Base-by-base conservation (phyloP, 1,284 basidiomycete genomes). In the Mrakiaceae sp. region DNA sequence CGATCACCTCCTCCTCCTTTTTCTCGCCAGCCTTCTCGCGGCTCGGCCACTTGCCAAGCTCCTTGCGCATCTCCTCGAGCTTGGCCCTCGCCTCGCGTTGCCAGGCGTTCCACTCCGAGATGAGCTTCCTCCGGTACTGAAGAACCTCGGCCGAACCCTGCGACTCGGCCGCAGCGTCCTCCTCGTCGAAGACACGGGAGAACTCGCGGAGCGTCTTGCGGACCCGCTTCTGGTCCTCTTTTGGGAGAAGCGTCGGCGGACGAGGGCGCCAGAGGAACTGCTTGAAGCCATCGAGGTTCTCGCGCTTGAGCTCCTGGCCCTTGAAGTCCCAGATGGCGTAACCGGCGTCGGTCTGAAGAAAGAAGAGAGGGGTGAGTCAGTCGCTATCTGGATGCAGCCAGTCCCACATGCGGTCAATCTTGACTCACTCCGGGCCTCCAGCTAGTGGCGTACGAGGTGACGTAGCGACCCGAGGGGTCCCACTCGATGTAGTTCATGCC, bases 51-150 rank as follows among this genome's bases (percentile, higher is more conserved):
- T 67, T 70, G 67, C 43, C 61, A 62, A 60, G 71, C 57, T 66
- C 70, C 69, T 73, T 70, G 63, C 75, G 67, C 62, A 70, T 71
- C 54, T 71, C 73, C 8, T 68, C 72, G 16, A 75, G 63, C 43
- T 71, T 68, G 52, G 71, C 70, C 67, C 72, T 70, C 66, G 74
- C 74, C 67, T 74, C 71, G 49, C 70, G 63, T 62, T 82, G 74
- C 96, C 96, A 98, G 48, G 93, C 90, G 78, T 98, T 95, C 96
- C 96, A 99, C 78, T 99, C 95, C 72, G 96, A 90, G 70, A 98
- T 87, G 65, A 96, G 83, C 67, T 95, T 84, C 78, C 90, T 88
- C 72, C 96, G 85, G 69, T 87, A 85, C 49, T 93, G 92, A 70
- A 95, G 84, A 66, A 97, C 83, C 78, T 98, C 95, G 5, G 93